Conservation (phyloP, 768 basidiomycete genomes). For the Ephemerocybe angulata region DNA sequence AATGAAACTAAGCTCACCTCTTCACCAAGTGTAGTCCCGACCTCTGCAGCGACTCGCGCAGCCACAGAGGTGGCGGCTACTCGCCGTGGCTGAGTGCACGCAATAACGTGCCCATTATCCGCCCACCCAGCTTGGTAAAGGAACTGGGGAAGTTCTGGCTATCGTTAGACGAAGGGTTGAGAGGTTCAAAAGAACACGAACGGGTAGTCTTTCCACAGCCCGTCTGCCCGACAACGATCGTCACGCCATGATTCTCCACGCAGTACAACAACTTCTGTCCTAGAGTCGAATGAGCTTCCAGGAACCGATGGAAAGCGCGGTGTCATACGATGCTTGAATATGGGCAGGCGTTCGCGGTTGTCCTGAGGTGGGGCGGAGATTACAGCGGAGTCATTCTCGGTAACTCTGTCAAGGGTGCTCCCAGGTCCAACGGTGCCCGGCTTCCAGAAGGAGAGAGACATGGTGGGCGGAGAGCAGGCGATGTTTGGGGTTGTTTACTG, state of each 20-base stretch:
- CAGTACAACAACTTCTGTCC: conserved; percentile 79
- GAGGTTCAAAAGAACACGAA: conserved; percentile 38
- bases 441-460: conserved; percentile 82
- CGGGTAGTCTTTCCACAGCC: conserved; percentile 98
- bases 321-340: conserved; percentile 79
- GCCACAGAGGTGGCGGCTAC: conserved; percentile 97
- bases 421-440: conserved; percentile 84
- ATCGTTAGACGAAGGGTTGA: conserved; percentile 14
- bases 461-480: conserved; percentile 17
- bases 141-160: conserved; percentile 89
- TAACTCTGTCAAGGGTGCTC: conserved; percentile 79
- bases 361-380: conserved; percentile 51
- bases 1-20: conserved; percentile 48
- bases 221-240: conserved; percentile 91
- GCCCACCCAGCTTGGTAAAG: conserved; percentile 94
- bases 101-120: conserved; percentile 74
- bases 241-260: conserved; percentile 78
- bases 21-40: conserved; percentile 84
- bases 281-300: conserved; percentile 27
- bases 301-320: not conserved
- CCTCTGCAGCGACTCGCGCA: conserved; percentile 84
- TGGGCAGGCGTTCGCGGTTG: conserved; percentile 82
- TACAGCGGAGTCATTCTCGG: conserved; percentile 73
- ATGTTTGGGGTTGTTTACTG: conserved; percentile 3
- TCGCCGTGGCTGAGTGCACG: conserved; percentile 88